Evolutionary conservation across 306 rosid genomes (phyloP), one percentile per base, ranked within the genome.

Genomic region (Rosa chinensis): DNA sequence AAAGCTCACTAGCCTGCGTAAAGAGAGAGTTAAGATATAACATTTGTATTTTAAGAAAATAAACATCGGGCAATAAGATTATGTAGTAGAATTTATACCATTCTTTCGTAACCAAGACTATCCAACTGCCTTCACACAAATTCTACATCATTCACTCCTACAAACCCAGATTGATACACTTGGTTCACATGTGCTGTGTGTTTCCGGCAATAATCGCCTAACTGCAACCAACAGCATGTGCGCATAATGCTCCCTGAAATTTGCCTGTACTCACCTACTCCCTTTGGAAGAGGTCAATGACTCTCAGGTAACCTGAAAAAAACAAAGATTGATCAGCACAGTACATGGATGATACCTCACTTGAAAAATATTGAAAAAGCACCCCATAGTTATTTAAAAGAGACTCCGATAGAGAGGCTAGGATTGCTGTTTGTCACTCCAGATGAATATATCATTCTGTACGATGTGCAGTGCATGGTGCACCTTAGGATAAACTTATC

Each of bases 231-330:
- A 48, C 44, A 25, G 50, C 61, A 58, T 64, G 55, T 77, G 73
- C 16, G 23, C 47, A 73, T 28, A 14, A 55, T 5, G 32, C 47
- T 47, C 16, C 74, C 8, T 73, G 64, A 17, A 44, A 43, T 14
- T 21, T 45, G 20, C 74, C 62, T 72, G 59, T 58, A 52, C 56
- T 66, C 78, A 48, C 64, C 39, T 72, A 81, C 48, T 76, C 82
- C 59, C 63, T 66, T 28, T 69, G 17, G 10, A 48, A 17, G 50
- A 37, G 74, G 76, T 91, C 89, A 94, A 70, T 92, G 98, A 80
- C 98, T 94, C 90, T 94, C 99, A 28, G 99, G 97, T 77, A 94
- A 88, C 90, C 97, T 94, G 90, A 67, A 53, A 66, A 66, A 72
- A 70, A 50, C 32, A 43, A 32, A 20, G 4, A 62, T 10, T 32